Conservation (phyloP, 805 yeast genomes). For the Barnettozyma vustinii region DNA sequence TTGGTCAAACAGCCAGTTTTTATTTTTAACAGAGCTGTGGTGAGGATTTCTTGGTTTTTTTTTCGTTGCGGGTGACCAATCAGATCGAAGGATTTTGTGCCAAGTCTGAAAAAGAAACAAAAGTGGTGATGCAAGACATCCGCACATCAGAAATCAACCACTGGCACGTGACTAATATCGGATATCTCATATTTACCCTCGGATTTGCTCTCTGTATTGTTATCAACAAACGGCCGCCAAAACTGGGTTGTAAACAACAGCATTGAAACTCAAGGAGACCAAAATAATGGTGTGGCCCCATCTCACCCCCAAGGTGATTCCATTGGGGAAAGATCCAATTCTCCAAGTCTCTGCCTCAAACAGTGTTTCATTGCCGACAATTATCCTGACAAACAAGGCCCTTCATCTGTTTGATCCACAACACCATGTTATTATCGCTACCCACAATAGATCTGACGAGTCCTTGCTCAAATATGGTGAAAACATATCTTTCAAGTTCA, state of each 20-base stretch:
- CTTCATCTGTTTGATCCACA: conserved; percentile 29
- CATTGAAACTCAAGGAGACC: background rate
- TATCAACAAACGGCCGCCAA: background rate
- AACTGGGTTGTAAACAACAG: too few relatives aligned
- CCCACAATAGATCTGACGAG: conserved; percentile 29
- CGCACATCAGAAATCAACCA: background rate
- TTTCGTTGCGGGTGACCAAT: conserved; percentile 3
- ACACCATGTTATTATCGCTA: conserved; percentile 30
- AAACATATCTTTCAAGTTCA: conserved; percentile 27
- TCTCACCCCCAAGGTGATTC: conserved; percentile 4
- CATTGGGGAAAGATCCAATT: background rate
- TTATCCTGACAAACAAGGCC: conserved; percentile 28
- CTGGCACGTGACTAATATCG: background rate
- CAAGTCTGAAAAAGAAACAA: conserved; percentile 2
- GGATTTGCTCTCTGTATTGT: background rate
- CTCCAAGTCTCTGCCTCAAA: conserved; percentile 2
- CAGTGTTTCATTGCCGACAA: background rate
- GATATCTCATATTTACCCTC: background rate
- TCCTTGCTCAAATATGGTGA: conserved; percentile 35
- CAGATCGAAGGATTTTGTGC: conserved; percentile 4
- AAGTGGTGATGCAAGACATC: background rate
- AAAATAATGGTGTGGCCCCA: conserved; percentile 8
- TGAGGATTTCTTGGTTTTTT: background rate
- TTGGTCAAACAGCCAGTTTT: background rate
- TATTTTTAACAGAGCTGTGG: background rate